These are phyloP conservation scores for Coprinellus micaceus DNA, from an alignment of 768 basidiomycete species.

Conservation along the genomic window DNA sequence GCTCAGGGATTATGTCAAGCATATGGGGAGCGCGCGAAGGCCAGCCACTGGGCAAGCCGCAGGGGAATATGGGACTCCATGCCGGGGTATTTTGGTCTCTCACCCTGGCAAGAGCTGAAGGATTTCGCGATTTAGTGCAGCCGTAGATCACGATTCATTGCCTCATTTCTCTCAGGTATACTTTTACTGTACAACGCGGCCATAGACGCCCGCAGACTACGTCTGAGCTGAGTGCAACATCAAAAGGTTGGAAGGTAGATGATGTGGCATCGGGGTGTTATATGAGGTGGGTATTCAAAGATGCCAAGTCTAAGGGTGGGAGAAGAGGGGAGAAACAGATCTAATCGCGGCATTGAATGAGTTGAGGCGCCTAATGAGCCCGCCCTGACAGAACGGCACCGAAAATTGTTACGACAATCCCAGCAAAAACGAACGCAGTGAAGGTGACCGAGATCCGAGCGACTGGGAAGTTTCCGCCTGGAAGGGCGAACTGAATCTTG, in stretches of 20 bases:
- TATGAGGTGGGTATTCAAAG: no score
- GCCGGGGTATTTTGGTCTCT: slow-evolving; percentile 13
- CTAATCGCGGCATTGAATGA: background rate
- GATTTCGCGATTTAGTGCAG: slow-evolving; percentile 12
- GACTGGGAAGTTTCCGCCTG: slow-evolving; percentile 7
- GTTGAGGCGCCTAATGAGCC: background rate
- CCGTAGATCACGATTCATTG: no score
- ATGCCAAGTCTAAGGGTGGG: no score
- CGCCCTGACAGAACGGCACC: slow-evolving; percentile 2
- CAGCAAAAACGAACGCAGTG: slow-evolving; percentile 1
- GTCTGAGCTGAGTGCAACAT: no score
- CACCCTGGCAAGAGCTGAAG: slow-evolving; percentile 15
- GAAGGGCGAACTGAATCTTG: slow-evolving; percentile 11
- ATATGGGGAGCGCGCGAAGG: background rate
- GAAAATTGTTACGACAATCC: slow-evolving; percentile 5
- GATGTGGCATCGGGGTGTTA: no score
- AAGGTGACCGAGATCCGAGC: slow-evolving; percentile 7
- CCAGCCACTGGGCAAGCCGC: background rate
- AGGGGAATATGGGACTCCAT: slow-evolving; percentile 12
- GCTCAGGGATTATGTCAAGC: background rate
- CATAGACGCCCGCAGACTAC: no score
- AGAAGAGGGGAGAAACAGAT: no score
- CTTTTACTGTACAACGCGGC: no score
- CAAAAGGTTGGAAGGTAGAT: no score
- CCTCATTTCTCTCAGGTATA: no score